A percentile compares a stretch with the other conserved stretches of the same genome.
phyloP scores from a whole-genome alignment of 495 filamentous ascomycete genomes.

The Lentithecium fluviatile region DNA sequence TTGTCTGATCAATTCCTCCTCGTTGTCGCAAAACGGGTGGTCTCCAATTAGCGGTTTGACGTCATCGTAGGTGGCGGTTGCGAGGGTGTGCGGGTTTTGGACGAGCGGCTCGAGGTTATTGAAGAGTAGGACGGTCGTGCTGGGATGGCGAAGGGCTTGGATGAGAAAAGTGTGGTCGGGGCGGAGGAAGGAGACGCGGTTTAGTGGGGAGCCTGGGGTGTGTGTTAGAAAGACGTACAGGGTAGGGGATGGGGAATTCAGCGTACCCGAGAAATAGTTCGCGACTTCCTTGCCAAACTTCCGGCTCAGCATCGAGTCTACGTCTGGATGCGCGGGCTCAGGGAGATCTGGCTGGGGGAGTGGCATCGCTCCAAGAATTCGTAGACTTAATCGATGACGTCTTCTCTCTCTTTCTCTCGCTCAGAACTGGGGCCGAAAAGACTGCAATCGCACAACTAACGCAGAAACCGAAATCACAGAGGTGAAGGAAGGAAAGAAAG shows the following conservation, averaged over 20 bases:
- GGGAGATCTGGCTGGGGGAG: constrained; percentile 46
- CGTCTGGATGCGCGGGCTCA: constrained; percentile 59
- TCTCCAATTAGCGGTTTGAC: constrained; percentile 68
- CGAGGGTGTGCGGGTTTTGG: constrained; percentile 55
- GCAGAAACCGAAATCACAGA: background rate
- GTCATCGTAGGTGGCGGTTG: constrained; percentile 61
- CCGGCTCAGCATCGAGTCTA: constrained; percentile 78
- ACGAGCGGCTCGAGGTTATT: constrained; percentile 76
- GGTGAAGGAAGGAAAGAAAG: background rate
- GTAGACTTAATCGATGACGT: constrained; percentile 4
- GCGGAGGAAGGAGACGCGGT: constrained; percentile 83
- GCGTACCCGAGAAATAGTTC: constrained; percentile 89
- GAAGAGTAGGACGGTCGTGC: constrained; percentile 71
- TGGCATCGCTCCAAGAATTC: constrained; percentile 15
- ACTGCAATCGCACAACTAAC: background rate
- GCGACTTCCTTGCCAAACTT: constrained; percentile 88
- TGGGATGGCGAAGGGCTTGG: constrained; percentile 68
- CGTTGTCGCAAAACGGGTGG: constrained; percentile 67
- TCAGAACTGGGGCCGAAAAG: background rate
- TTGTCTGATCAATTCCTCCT: constrained; percentile 67
- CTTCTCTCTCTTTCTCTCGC: background rate
- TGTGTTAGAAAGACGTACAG: background rate
- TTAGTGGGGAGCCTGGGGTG: constrained; percentile 63
- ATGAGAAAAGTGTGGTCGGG: constrained; percentile 75
- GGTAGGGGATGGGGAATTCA: background rate